Evolutionary conservation across 371 early-diverging fungal species (phyloP), one percentile per base, ranked within the genome.

Genomic region (Mucor racemosus): DNA sequence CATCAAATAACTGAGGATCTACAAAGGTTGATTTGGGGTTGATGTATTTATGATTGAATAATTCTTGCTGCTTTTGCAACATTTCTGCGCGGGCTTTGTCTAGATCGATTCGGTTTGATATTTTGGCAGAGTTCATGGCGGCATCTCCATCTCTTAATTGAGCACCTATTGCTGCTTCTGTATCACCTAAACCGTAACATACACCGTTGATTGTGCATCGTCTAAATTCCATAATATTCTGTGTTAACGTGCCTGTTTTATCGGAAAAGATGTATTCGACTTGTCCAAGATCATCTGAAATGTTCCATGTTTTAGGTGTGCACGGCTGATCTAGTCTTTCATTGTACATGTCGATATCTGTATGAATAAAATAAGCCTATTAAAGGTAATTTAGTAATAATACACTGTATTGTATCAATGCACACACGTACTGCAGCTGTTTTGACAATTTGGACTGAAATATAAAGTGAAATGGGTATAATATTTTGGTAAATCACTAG

Each of bases 221-320:
- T n/a, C 86, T 81, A 62, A 92, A 88, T 64, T 88, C 88, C 94
- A 93, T 93, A 21, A 91, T 88, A 60, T 93, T 93, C 65, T 91
- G 89, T 1, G 94, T 93, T 41, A 93, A 69, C 1, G 94, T 93
- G 5, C 94, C 94, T 0, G 94, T 92, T 66, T 99, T 99, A 81
- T 99, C 99, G 7, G 93, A 92, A 66, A 99, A 94, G 36, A 99
- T 90, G 82, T 95, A 97, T 70, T 97, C 95, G 50, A 99, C 92
- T 72, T 94, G 93, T 13, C 99, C 93, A 17, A 91, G 74, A 62
- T 93, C 92, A 60, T 93, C 93, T 11, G 92, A 90, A 36, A 93
- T 85, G 62, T 89, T 96, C 92, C 97, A 97, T 36, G 94, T 91
- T 67, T 94, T 90, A 17, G 97, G 94, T 11, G 88, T 82, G 76